Evolutionary conservation across 371 early-diverging fungal genomes (phyloP).

Genomic region (Scutellospora calospora): DNA sequence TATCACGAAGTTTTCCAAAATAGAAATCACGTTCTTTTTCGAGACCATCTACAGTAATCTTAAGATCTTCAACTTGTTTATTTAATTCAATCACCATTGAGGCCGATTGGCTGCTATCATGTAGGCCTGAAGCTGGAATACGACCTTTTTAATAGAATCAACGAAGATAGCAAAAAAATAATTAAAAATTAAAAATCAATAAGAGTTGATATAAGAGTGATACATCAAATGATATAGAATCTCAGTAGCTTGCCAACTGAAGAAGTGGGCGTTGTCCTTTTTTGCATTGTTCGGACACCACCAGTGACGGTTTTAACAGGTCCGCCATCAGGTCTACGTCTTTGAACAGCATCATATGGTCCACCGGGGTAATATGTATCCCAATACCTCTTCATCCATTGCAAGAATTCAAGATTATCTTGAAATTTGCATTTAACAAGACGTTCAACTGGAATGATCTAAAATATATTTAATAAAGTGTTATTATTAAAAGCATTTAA

Average conservation of each 20-base stretch:
- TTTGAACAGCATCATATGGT: slow-evolving; percentile 82
- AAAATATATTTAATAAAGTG: not conserved
- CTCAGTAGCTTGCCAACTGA: not conserved
- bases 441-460: slow-evolving; percentile 85
- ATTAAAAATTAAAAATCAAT: not conserved
- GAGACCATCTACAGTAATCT: slow-evolving; percentile 84
- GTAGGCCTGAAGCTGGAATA: not conserved
- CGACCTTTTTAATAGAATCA: not conserved
- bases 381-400: slow-evolving; percentile 93
- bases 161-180: not conserved
- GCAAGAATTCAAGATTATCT: slow-evolving; percentile 96
- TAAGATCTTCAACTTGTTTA: slow-evolving; percentile 80
- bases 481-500: too few species aligned
- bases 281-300: slow-evolving; percentile 43
- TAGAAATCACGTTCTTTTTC: slow-evolving; percentile 98
- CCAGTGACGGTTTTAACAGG: slow-evolving; percentile 46
- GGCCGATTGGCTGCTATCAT: slow-evolving; percentile 50
- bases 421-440: slow-evolving; percentile 94
- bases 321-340: slow-evolving; percentile 68
- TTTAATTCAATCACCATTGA: slow-evolving; percentile 71
- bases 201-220: not conserved
- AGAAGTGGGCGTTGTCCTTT: slow-evolving; percentile 21
- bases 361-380: slow-evolving; percentile 85
- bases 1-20: slow-evolving; percentile 90
- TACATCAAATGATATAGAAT: too few species aligned